phyloP scores from a whole-genome alignment of 1,284 basidiomycete species.

The Termitomyces sp. region DNA sequence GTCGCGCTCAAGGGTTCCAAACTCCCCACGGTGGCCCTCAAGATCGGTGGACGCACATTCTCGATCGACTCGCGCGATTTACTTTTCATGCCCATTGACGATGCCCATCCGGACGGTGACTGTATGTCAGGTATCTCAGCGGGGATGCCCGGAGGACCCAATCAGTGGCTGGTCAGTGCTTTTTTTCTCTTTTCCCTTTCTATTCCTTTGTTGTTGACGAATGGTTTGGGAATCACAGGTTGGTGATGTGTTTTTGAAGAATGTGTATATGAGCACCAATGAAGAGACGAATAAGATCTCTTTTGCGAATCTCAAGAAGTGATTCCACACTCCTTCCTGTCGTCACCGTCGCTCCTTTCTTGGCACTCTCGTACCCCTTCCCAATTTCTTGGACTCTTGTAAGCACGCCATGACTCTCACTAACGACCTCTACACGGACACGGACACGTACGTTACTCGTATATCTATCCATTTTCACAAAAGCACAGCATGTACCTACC shows the following conservation, averaged over 20 bases:
- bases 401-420: neutral
- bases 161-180: slow-evolving; percentile 54
- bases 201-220: neutral
- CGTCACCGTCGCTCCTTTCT: neutral
- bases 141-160: slow-evolving; percentile 26
- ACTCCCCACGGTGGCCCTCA: slow-evolving; percentile 52
- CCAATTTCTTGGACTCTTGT: neutral
- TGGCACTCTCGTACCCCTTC: neutral
- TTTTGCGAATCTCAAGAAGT: slow-evolving; percentile 37
- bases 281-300: slow-evolving; percentile 51
- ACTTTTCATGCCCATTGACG: slow-evolving; percentile 57
- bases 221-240: slow-evolving; percentile 23
- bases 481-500: neutral
- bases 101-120: slow-evolving; percentile 49
- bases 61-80: slow-evolving; percentile 62
- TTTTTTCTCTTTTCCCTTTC: neutral
- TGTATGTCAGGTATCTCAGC: slow-evolving; percentile 67
- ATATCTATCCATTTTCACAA: neutral
- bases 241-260: slow-evolving; percentile 59
- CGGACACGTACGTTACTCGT: slow-evolving; percentile 1
- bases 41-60: slow-evolving; percentile 59
- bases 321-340: neutral
- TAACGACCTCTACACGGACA: neutral
- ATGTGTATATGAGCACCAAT: slow-evolving; percentile 64
- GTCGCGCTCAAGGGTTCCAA: slow-evolving; percentile 36